Evolutionary conservation across 345 rosid species (phyloP), one percentile per base, ranked within the genome.

Genomic region (Lepidium didymum): DNA sequence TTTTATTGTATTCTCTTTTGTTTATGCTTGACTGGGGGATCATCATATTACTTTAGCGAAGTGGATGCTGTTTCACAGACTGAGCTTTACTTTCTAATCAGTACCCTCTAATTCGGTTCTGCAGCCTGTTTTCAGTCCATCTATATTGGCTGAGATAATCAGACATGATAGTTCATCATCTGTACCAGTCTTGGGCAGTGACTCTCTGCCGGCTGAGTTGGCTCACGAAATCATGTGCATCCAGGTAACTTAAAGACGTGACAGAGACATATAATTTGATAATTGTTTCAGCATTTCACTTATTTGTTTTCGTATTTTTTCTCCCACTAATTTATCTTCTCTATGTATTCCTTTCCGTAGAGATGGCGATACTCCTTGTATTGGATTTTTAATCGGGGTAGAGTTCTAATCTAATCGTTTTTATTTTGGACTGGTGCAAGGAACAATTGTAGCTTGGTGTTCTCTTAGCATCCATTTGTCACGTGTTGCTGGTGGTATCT

Each of bases 101-200:
- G 1, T 45, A 16, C 66, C 50, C 35, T 59, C 55, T 59, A 5
- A 18, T 40, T 58, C 54, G 70, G 27, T 11, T 62, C 38, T 79
- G 84, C 90, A 90, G 92, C 86, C 97, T 52, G 87, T 90, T 56
- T 83, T 82, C 67, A 82, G 92, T 75, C 84, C 94, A 21, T 87
- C 97, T 63, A 79, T 87, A 56, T 73, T 90, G 64, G 82, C 97
- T 60, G 97, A 90, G 75, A 80, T 86, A 64, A 84, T 82, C 81
- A 81, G 88, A 75, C 94, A 86, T 55, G 97, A 90, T 77, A 82
- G 92, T 46, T 83, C 89, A 27, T 86, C 91, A 64, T 84, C 84
- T 0, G 52, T 90, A 58, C 74, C 91, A 15, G 85, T 87, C 65
- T 79, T 87, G 74, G 79, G 82, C 58, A 83, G 83, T 51, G 96